Evolutionary conservation across 2,329 filamentous ascomycete genomes (phyloP).

Genomic region (Nigrospora sphaerica): DNA sequence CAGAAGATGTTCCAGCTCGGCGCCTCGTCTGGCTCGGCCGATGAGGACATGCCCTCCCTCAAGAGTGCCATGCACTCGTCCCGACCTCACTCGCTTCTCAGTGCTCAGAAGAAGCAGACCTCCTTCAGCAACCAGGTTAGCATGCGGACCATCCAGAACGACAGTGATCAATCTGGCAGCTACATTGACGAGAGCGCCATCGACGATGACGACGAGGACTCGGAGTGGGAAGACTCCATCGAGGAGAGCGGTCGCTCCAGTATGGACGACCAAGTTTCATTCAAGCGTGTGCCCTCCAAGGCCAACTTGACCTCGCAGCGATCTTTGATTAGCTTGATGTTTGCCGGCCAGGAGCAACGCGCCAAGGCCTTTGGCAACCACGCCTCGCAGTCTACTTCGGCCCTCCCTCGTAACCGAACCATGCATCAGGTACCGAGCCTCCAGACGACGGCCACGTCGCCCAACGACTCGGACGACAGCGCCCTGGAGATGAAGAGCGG

Average conservation of each 20-base stretch:
- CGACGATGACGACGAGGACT: slow-evolving; percentile 60
- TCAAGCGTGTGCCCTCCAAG: slow-evolving; percentile 86
- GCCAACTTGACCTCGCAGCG: slow-evolving; percentile 77
- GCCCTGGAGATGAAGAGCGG: slow-evolving; percentile 59
- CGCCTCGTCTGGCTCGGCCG: slow-evolving; percentile 57
- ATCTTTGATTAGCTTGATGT: slow-evolving; percentile 83
- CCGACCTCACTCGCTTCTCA: slow-evolving; percentile 32
- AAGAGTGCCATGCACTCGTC: slow-evolving; percentile 42
- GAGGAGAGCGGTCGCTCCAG: slow-evolving; percentile 80
- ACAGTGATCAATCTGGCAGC: slow-evolving; percentile 49
- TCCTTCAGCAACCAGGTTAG: slow-evolving; percentile 75
- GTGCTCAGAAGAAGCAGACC: slow-evolving; percentile 62
- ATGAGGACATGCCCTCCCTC: slow-evolving; percentile 69
- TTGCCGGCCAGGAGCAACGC: slow-evolving; percentile 56
- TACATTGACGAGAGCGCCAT: slow-evolving; percentile 80
- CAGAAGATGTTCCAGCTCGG: slow-evolving; percentile 45
- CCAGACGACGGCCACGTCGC: slow-evolving; percentile 34
- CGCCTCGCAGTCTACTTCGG: slow-evolving; percentile 59
- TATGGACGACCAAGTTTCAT: slow-evolving; percentile 71
- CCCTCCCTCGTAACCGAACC: slow-evolving; percentile 58
- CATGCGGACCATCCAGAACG: slow-evolving; percentile 56
- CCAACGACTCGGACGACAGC: slow-evolving; percentile 55
- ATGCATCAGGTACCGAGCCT: slow-evolving; percentile 34
- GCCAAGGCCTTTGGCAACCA: slow-evolving; percentile 37
- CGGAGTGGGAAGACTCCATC: slow-evolving; percentile 59